A percentile compares a stretch with the other conserved stretches of the same genome.
These are phyloP conservation scores for Erodium chrysanthum DNA, from an alignment of 441 rosid species.

Conservation along the genomic window DNA sequence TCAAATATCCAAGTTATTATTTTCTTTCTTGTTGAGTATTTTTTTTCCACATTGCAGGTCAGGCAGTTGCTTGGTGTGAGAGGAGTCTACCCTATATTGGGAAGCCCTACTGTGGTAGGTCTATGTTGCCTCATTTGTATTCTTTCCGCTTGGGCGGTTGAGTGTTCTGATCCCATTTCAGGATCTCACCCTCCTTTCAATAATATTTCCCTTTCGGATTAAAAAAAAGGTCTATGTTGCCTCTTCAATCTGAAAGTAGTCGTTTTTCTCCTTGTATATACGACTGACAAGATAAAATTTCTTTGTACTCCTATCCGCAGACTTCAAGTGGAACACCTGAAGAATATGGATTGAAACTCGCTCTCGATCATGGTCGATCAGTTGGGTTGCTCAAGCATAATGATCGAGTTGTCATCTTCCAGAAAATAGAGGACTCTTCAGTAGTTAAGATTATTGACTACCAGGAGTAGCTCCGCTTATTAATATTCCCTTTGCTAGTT, in stretches of 20 bases:
- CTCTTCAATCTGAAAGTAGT: background rate
- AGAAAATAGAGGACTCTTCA: slow-evolving; percentile 21
- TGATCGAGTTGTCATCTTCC: slow-evolving; percentile 23
- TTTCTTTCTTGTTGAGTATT: background rate
- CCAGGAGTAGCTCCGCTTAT: slow-evolving; percentile 11
- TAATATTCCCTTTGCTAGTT: background rate
- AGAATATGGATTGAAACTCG: slow-evolving; percentile 23
- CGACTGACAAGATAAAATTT: background rate
- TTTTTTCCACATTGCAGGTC: slow-evolving; percentile 14
- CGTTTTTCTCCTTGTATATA: background rate
- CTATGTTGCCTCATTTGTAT: background rate
- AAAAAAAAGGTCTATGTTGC: slow-evolving; percentile 4
- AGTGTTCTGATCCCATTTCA: too few relatives aligned
- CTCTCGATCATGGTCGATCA: slow-evolving; percentile 18
- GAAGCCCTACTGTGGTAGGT: slow-evolving; percentile 18
- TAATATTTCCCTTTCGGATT: too few relatives aligned
- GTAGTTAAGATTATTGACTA: slow-evolving; percentile 21
- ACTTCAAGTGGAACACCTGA: slow-evolving; percentile 1
- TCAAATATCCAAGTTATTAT: too few relatives aligned
- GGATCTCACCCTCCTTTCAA: too few relatives aligned
- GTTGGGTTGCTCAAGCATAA: slow-evolving; percentile 17
- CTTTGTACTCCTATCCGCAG: slow-evolving; percentile 6
- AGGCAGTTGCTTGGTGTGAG: slow-evolving; percentile 27
- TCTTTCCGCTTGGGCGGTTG: too few relatives aligned
- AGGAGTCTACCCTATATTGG: slow-evolving; percentile 23